Base-by-base conservation (phyloP, 2,329 filamentous ascomycete genomes). In the Metarhizium anisopliae region DNA sequence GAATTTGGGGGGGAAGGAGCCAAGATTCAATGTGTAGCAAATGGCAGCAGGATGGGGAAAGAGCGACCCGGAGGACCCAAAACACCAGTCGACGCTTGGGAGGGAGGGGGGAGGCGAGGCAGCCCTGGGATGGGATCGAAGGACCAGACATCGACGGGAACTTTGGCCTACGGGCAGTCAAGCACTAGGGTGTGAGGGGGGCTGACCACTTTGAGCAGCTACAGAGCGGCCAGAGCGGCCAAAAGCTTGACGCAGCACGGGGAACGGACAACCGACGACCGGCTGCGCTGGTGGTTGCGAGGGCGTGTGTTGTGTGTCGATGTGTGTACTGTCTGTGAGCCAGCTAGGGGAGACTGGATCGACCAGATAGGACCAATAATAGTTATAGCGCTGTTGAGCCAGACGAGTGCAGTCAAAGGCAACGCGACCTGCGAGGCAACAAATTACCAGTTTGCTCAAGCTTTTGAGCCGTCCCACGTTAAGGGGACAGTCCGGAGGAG, bases 1-100 rank as follows among this genome's bases (percentile, higher is more conserved):
- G 59, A 58, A 60, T 65, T 67, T 63, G 68, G 64, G 67, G 64
- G 64, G 65, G 25, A 25, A 64, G 64, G 66, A 69, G 62, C 38
- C 11, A 20, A 56, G 58, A 49, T 36, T 51, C 40, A 38, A 56
- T 53, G 54, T 40, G 52, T 25, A 47, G 38, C 50, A 47, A 29
- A 38, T 49, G 45, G 45, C 13, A 49, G 45, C 20, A 61, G 59
- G 64, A 68, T 63, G 65, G 67, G 68, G 67, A 55, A 71, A 64
- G 68, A 69, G 68, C 68, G 68, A 70, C 67, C 65, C 58, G 57
- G 54, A 57, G 56, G 58, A 64, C 60, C 61, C 35, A 54, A 54
- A 54, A 50, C 52, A 45, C 55, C 18, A 29, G 53, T 40, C 40
- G 10, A 14, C 29, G 14, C 51, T 45, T 45, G 43, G 45, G 29